Percentiles rank a stretch among this genome's conserved stretches.
Evolutionary conservation across 495 filamentous ascomycete genomes (phyloP).

Genomic region (Xylaria flabelliformis): DNA sequence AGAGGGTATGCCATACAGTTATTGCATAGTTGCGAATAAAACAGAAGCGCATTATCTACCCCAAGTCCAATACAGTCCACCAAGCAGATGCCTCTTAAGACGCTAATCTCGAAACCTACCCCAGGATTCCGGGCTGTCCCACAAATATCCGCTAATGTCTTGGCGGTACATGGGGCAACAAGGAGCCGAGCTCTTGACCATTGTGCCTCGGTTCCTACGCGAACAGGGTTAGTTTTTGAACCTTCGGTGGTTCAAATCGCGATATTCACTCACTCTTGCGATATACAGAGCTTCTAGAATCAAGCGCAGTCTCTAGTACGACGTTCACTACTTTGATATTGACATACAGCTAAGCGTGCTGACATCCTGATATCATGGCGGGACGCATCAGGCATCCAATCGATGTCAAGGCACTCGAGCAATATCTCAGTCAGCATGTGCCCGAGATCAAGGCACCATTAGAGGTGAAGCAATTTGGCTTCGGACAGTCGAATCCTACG

Average conservation of each 20-base stretch:
- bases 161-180: not conserved
- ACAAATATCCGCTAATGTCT: not conserved
- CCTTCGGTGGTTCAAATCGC: not conserved
- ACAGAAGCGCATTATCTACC: not conserved
- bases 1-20: not conserved
- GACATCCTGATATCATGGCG: conserved; percentile 67
- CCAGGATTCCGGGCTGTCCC: not conserved
- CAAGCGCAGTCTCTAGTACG: not conserved
- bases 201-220: conserved; percentile 17
- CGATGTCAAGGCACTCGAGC: conserved; percentile 75
- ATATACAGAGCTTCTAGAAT: not conserved
- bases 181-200: conserved; percentile 3
- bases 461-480: conserved; percentile 93
- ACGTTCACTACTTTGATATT: not conserved
- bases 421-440: conserved; percentile 75
- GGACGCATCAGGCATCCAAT: conserved; percentile 88
- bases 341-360: not conserved
- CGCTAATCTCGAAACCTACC: not conserved
- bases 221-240: not conserved
- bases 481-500: conserved; percentile 96
- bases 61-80: not conserved
- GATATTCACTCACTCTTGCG: not conserved
- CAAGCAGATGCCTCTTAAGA: not conserved
- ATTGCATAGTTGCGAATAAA: not conserved
- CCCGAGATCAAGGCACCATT: conserved; percentile 81